Percentiles rank a stretch among this genome's conserved stretches.
Conservation (phyloP, 768 basidiomycete species). For the Lyophyllum decastes region DNA sequence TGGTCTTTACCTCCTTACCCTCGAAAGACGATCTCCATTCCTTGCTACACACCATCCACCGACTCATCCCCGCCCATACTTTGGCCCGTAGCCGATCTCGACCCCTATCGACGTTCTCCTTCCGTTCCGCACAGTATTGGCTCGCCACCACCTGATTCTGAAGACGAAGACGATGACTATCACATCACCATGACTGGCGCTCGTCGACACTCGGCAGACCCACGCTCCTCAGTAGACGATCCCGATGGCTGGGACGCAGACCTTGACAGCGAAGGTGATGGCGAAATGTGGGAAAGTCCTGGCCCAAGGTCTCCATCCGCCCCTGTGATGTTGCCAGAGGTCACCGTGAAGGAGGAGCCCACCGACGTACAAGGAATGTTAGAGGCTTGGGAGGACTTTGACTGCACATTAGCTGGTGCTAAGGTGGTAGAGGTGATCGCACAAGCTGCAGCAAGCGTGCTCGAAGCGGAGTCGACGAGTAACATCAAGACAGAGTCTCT, state of each 20-base stretch:
- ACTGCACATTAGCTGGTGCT: slow-evolving; percentile 41
- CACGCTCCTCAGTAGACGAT: slow-evolving; percentile 21
- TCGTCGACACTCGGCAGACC: slow-evolving; percentile 32
- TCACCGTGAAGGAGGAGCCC: slow-evolving; percentile 60
- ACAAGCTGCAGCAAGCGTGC: slow-evolving; percentile 32
- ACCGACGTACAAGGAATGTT: slow-evolving; percentile 64
- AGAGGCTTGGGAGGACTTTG: slow-evolving; percentile 71
- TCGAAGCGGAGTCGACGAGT: slow-evolving; percentile 27
- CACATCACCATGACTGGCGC: slow-evolving; percentile 44
- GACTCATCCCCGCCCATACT: slow-evolving; percentile 35
- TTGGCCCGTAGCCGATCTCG: slow-evolving; percentile 20
- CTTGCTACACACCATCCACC: slow-evolving; percentile 51
- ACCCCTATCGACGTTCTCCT: slow-evolving; percentile 53
- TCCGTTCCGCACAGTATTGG: slow-evolving; percentile 57
- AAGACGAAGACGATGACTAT: slow-evolving; percentile 58
- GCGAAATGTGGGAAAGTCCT: slow-evolving; percentile 65
- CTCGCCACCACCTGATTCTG: slow-evolving; percentile 75
- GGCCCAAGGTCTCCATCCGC: slow-evolving; percentile 65
- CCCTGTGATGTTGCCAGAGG: slow-evolving; percentile 36
- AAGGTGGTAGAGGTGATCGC: slow-evolving; percentile 45
- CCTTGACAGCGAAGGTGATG: slow-evolving; percentile 58
- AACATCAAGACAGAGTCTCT: slow-evolving; percentile 45
- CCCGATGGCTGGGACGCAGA: slow-evolving; percentile 47
- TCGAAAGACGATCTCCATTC: slow-evolving; percentile 58
- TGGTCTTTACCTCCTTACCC: slow-evolving; percentile 59